A percentile compares a stretch with the other conserved stretches of the same genome.
phyloP scores from a whole-genome alignment of 179 eudicot genomes.

The Monotropa hypopitys region DNA sequence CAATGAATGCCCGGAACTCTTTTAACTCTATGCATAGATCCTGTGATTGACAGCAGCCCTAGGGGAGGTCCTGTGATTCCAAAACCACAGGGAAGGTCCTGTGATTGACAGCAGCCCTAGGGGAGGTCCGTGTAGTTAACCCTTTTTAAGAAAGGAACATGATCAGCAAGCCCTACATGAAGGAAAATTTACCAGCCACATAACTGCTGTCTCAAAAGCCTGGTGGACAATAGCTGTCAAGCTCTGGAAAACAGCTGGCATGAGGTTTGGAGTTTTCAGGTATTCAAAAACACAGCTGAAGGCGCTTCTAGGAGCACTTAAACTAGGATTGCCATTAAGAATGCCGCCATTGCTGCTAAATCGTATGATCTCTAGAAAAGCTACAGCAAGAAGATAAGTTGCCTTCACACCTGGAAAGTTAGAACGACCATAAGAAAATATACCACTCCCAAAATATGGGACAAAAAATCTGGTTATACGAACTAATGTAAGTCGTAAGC shows the following conservation, averaged over 20 bases:
- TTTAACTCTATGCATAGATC: neutral
- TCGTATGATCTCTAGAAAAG: conserved; percentile 87
- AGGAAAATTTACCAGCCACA: conserved; percentile 68
- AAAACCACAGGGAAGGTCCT: neutral
- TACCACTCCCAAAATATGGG: neutral
- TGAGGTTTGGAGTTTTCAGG: conserved; percentile 84
- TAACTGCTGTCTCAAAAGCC: conserved; percentile 79
- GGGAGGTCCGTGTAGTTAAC: neutral
- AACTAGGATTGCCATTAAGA: conserved; percentile 60
- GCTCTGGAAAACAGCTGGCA: conserved; percentile 84
- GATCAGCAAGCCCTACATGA: neutral
- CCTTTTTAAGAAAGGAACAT: neutral
- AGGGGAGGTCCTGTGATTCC: neutral
- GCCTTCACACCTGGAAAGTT: conserved; percentile 80
- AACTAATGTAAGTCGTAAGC: too few species aligned
- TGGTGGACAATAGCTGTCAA: conserved; percentile 81
- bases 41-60: neutral
- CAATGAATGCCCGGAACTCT: neutral
- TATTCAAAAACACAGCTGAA: conserved; percentile 97
- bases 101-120: neutral
- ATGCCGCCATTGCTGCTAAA: conserved; percentile 99
- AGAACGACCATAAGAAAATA: neutral
- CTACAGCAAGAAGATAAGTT: conserved; percentile 93
- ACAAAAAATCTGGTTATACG: neutral
- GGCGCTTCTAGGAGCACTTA: conserved; percentile 73